Conservation (phyloP, 2,329 filamentous ascomycete species). For the Fusarium xyrophilum region DNA sequence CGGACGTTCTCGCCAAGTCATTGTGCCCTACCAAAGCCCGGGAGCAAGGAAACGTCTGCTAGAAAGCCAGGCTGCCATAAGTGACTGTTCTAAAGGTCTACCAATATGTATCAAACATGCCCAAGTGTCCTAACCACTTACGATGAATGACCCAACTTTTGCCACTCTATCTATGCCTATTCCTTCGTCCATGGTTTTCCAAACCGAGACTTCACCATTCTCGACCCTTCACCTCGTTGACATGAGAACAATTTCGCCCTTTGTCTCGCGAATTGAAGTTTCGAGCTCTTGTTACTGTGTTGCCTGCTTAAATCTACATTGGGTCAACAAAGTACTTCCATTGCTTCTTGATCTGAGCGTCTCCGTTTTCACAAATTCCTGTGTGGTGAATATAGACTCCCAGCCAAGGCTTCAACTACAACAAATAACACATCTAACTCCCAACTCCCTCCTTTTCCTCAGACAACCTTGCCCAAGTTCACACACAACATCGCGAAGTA, state of each 20-base stretch:
- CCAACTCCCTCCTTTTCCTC: background rate
- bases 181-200: no score
- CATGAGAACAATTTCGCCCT: background rate
- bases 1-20: background rate
- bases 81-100: background rate
- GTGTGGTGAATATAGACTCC: background rate
- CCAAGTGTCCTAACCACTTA: no score
- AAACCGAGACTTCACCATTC: background rate
- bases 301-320: background rate
- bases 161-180: background rate
- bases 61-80: background rate
- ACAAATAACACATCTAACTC: background rate
- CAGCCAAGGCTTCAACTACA: background rate
- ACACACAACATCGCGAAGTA: background rate
- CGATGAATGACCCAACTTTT: accelerated
- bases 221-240: background rate
- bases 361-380: background rate
- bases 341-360: background rate
- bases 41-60: background rate
- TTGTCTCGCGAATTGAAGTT: background rate
- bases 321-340: no score
- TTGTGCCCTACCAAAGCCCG: accelerated
- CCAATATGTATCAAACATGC: accelerated
- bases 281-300: accelerated
- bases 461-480: background rate